These are phyloP conservation scores for Tetracentron sinense DNA, from an alignment of 164 flowering plant species.

Conservation along the genomic window DNA sequence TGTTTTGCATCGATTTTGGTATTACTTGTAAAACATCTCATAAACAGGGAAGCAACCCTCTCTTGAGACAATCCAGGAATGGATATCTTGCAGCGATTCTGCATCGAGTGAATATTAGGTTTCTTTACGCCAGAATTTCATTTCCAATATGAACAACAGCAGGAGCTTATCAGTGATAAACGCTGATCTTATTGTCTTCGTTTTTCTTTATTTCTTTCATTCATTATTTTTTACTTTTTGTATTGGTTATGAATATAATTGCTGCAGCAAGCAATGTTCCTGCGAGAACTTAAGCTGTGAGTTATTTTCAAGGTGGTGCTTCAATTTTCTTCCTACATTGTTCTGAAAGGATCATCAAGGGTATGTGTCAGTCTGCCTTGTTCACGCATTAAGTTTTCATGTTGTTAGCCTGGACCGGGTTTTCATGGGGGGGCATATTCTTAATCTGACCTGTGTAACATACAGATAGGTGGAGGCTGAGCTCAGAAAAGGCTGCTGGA, in stretches of 20 bases:
- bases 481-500: slow-evolving; percentile 98
- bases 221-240: background rate
- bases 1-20: background rate
- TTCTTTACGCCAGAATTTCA: slow-evolving; percentile 81
- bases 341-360: slow-evolving; percentile 95
- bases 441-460: background rate
- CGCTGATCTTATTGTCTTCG: background rate
- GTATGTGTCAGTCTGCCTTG: slow-evolving; percentile 26
- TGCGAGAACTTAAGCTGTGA: background rate
- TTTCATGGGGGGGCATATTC: background rate
- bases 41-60: slow-evolving; percentile 81
- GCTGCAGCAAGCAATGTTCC: background rate
- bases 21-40: background rate
- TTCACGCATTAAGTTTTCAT: background rate
- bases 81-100: slow-evolving; percentile 96
- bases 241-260: background rate
- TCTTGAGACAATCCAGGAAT: slow-evolving; percentile 82
- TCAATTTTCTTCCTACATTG: slow-evolving; percentile 93
- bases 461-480: slow-evolving; percentile 98
- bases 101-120: slow-evolving; percentile 95
- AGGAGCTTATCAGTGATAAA: slow-evolving; percentile 19
- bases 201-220: background rate
- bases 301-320: slow-evolving; percentile 68
- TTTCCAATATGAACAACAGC: slow-evolving; percentile 96
- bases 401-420: background rate